These are phyloP conservation scores for Nemophila menziesii DNA, from an alignment of 257 asterid species.

Conservation along the genomic window DNA sequence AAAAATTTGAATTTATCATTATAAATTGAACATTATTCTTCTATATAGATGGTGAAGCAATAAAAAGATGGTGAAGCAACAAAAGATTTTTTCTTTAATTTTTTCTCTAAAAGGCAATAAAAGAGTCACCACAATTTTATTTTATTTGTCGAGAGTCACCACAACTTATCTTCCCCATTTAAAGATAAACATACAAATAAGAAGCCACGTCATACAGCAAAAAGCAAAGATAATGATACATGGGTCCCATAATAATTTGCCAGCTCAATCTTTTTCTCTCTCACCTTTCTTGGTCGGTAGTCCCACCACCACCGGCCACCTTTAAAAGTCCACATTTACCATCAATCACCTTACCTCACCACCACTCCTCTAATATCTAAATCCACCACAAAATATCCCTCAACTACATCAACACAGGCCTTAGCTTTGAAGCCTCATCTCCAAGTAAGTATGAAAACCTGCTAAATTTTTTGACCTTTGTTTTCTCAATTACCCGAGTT, in stretches of 20 bases:
- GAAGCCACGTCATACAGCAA: slow-evolving; percentile 20
- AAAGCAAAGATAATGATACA: neutral
- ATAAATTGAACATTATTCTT: too few species aligned
- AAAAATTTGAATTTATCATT: too few species aligned
- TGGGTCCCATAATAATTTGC: slow-evolving; percentile 12
- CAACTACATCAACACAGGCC: too few species aligned
- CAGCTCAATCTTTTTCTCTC: neutral
- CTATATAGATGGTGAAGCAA: too few species aligned
- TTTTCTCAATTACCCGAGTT: too few species aligned
- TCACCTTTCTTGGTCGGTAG: neutral
- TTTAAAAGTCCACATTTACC: neutral
- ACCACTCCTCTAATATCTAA: neutral
- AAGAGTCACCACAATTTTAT: too few species aligned
- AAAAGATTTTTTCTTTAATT: too few species aligned
- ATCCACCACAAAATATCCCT: too few species aligned
- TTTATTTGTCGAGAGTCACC: too few species aligned
- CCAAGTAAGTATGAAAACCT: neutral
- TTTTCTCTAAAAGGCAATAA: too few species aligned
- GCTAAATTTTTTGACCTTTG: too few species aligned
- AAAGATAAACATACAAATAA: slow-evolving; percentile 13
- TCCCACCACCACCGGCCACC: slow-evolving; percentile 16
- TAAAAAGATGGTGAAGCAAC: too few species aligned
- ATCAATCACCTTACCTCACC: neutral
- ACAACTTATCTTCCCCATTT: neutral
- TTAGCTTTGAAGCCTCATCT: neutral